A percentile compares a stretch with the other conserved stretches of the same genome.
Conservation (phyloP, 768 basidiomycete species). For the Agrocybe praecox region DNA sequence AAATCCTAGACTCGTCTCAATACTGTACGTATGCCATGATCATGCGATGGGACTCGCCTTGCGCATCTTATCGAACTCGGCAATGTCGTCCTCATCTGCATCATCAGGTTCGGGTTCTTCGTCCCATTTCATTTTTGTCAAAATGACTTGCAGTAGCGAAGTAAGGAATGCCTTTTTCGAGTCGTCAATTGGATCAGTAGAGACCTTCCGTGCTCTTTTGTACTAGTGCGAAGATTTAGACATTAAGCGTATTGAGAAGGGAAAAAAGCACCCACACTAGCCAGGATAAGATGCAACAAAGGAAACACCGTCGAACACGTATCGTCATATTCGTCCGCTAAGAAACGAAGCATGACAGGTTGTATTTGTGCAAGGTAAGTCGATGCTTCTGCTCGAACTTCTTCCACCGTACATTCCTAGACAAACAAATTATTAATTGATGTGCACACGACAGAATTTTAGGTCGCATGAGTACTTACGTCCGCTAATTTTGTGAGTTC, state of each 20-base stretch:
- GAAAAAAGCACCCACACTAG: constrained; percentile 53
- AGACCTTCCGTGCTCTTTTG: constrained; percentile 70
- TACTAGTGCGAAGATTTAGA: constrained; percentile 51
- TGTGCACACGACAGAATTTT: constrained; percentile 10
- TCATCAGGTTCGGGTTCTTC: constrained; percentile 78
- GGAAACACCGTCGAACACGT: constrained; percentile 86
- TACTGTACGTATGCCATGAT: constrained; percentile 3
- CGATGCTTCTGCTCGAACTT: constrained; percentile 64
- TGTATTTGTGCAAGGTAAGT: constrained; percentile 66
- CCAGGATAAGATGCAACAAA: constrained; percentile 73
- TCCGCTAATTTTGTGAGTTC: constrained; percentile 87
- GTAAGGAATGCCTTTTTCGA: constrained; percentile 75
- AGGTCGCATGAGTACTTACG: constrained; percentile 44
- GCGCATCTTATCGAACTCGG: constrained; percentile 82
- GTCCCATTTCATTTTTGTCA: constrained; percentile 92
- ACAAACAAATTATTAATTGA: neutral
- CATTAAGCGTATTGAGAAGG: neutral
- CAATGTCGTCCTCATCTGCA: constrained; percentile 85
- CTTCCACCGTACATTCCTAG: constrained; percentile 64
- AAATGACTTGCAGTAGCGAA: constrained; percentile 74
- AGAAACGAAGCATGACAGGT: constrained; percentile 83
- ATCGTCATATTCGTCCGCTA: constrained; percentile 90
- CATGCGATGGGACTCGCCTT: constrained; percentile 51
- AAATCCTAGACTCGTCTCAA: constrained; percentile 61
- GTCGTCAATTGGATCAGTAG: constrained; percentile 63